Conservation (phyloP, 1,284 basidiomycete genomes). For the Tilletia walkeri region DNA sequence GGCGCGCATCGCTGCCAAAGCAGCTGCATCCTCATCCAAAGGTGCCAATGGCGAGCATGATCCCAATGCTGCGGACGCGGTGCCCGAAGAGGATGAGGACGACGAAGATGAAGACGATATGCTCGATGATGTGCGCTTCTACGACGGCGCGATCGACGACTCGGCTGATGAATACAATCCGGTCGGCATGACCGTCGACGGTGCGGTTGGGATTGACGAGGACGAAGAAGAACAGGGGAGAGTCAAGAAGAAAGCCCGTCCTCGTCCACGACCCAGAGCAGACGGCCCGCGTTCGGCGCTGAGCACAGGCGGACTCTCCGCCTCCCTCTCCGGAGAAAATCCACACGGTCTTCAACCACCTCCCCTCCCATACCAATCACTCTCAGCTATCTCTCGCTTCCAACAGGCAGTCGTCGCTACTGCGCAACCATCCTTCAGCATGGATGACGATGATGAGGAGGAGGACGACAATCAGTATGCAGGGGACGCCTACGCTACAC, state of each 20-base stretch:
- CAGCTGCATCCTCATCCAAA: too few relatives aligned
- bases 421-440: conserved; percentile 30
- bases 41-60: not conserved
- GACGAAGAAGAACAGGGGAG: not conserved
- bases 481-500: not conserved
- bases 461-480: conserved; percentile 15
- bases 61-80: not conserved
- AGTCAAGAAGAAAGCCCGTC: not conserved
- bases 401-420: conserved; percentile 19
- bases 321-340: conserved; percentile 9
- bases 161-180: conserved; percentile 9
- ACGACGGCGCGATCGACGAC: conserved; percentile 3
- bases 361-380: not conserved
- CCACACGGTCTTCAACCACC: conserved; percentile 18
- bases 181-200: not conserved
- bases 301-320: not conserved
- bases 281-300: not conserved
- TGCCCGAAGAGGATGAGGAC: not conserved
- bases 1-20: not conserved
- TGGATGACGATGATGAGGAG: conserved; percentile 39
- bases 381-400: not conserved
- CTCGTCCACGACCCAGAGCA: not conserved
- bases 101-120: conserved; percentile 7
- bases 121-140: not conserved
- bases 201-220: not conserved